phyloP scores from a whole-genome alignment of 2,329 filamentous ascomycete genomes.

The Calonectria leucothoes region DNA sequence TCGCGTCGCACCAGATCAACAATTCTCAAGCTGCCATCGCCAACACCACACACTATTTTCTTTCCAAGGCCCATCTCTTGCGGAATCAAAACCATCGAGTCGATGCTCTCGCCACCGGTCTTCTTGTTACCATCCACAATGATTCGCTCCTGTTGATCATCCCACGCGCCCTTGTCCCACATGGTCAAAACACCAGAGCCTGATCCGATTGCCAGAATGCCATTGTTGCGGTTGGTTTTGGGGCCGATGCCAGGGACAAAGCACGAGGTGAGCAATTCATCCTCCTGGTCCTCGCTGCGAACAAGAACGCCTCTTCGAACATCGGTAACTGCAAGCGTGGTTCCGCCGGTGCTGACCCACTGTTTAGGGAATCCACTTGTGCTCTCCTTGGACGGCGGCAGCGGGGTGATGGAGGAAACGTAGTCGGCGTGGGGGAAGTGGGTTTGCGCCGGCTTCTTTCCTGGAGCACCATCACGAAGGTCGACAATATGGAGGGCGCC shows the following conservation, averaged over 20 bases:
- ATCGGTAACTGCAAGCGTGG: slow-evolving; percentile 91
- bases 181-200: slow-evolving; percentile 86
- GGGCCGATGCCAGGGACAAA: slow-evolving; percentile 83
- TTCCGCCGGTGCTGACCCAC: slow-evolving; percentile 93
- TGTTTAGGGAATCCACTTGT: slow-evolving; percentile 93
- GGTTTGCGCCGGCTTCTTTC: slow-evolving; percentile 78
- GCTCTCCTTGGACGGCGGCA: slow-evolving; percentile 82
- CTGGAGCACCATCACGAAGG: slow-evolving; percentile 72
- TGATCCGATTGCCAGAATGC: slow-evolving; percentile 80
- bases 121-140: slow-evolving; percentile 72
- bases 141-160: slow-evolving; percentile 92
- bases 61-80: slow-evolving; percentile 77
- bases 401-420: slow-evolving; percentile 85
- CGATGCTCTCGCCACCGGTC: slow-evolving; percentile 80
- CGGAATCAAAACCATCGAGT: slow-evolving; percentile 80
- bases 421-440: slow-evolving; percentile 93
- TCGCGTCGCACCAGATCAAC: slow-evolving; percentile 81
- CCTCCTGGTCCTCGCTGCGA: slow-evolving; percentile 93
- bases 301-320: slow-evolving; percentile 87
- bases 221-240: slow-evolving; percentile 73
- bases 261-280: slow-evolving; percentile 85
- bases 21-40: slow-evolving; percentile 82
- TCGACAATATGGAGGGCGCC: slow-evolving; percentile 91
- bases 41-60: slow-evolving; percentile 82
- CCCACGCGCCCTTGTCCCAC: slow-evolving; percentile 96